Evolutionary conservation across 2,329 filamentous ascomycete species (phyloP).

Genomic region (Colletotrichum destructivum): DNA sequence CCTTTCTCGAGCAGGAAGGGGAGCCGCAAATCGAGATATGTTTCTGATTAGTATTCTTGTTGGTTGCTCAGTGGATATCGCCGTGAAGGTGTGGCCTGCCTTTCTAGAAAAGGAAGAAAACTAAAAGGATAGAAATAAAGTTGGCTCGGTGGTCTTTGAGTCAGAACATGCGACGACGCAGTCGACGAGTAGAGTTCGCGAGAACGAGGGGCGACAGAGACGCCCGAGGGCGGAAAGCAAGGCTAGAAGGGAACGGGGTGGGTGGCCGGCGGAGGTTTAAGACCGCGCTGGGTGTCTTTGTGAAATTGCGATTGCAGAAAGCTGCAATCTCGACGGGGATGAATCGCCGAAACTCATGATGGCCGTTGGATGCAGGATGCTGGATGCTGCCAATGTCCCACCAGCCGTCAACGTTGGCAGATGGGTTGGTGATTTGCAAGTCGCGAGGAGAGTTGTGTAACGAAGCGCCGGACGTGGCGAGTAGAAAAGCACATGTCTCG

Average conservation of each 20-base stretch:
- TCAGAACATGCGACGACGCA: constrained; percentile 23
- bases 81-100: neutral
- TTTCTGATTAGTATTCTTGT: constrained; percentile 12
- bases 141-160: constrained; percentile 5
- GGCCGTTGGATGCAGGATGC: neutral
- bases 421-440: neutral
- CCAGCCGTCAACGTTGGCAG: neutral
- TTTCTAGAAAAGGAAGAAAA: constrained; percentile 1
- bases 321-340: neutral
- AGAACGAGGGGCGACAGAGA: constrained; percentile 8
- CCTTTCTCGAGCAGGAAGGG: constrained; percentile 2
- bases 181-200: constrained; percentile 12
- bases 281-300: constrained; percentile 30
- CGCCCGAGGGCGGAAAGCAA: constrained; percentile 4
- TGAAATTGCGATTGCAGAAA: neutral
- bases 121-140: too few relatives aligned
- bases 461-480: neutral
- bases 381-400: neutral
- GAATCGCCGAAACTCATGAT: too few relatives aligned
- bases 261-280: constrained; percentile 19
- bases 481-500: neutral
- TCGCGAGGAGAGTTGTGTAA: neutral
- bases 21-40: constrained; percentile 10
- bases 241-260: constrained; percentile 2
- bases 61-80: neutral